A percentile compares a stretch with the other conserved stretches of the same genome.
These are phyloP conservation scores for Sedum album DNA, from an alignment of 164 flowering plant species.

Conservation along the genomic window DNA sequence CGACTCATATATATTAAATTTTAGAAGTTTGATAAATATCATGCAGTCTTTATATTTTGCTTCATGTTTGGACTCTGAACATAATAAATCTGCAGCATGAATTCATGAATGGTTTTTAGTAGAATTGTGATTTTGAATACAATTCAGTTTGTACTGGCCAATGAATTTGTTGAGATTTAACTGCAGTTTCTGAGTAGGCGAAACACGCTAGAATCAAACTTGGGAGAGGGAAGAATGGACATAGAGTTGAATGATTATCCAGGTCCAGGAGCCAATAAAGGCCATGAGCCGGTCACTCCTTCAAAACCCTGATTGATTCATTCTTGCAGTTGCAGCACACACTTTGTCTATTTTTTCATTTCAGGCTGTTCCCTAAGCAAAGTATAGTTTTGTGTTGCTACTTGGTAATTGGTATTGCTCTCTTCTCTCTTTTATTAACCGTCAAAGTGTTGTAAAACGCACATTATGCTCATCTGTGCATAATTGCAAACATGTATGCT, in stretches of 20 bases:
- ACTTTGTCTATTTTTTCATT: neutral
- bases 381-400: neutral
- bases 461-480: too few species aligned
- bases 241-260: constrained; percentile 1
- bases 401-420: too few species aligned
- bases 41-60: too few species aligned
- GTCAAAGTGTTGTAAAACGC: too few species aligned
- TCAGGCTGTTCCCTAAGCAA: neutral
- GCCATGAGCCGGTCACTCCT: constrained; percentile 1
- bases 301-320: neutral
- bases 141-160: neutral
- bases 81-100: too few species aligned
- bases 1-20: too few species aligned
- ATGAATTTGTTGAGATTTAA: neutral
- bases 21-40: too few species aligned
- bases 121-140: too few species aligned
- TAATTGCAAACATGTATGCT: too few species aligned
- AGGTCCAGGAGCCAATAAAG: constrained; percentile 1
- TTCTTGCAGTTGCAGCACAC: neutral
- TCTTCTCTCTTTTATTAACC: too few species aligned
- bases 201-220: neutral
- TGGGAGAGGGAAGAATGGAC: neutral
- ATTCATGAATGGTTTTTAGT: too few species aligned
- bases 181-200: neutral
- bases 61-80: too few species aligned